Conservation (phyloP, 495 filamentous ascomycete genomes). For the Penicillium nucicola region DNA sequence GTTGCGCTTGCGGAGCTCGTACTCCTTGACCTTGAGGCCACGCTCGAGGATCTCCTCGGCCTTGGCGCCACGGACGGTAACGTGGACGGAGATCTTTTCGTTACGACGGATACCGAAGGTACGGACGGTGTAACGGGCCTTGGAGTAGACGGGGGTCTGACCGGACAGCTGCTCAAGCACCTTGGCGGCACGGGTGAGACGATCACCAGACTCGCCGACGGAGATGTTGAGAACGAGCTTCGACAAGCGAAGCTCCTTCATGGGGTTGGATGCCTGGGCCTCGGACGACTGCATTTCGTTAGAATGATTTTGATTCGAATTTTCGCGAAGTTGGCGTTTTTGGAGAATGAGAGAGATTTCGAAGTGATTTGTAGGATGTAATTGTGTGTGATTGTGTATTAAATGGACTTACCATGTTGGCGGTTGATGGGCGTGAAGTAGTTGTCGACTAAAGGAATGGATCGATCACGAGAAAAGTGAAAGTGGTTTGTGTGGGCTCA, state of each 20-base stretch:
- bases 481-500: conserved; percentile 44
- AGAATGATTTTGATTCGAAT: conserved; percentile 8
- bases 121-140: conserved; percentile 99
- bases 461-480: conserved; percentile 35
- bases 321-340: neutral
- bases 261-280: conserved; percentile 90
- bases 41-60: conserved; percentile 99
- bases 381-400: conserved; percentile 1
- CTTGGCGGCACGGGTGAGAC: conserved; percentile 99
- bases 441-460: conserved; percentile 42
- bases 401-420: conserved; percentile 46
- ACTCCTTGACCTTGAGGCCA: conserved; percentile 99
- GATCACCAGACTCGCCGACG: conserved; percentile 99
- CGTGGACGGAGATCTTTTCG: conserved; percentile 99
- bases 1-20: conserved; percentile 97
- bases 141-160: conserved; percentile 99
- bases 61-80: conserved; percentile 99
- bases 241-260: conserved; percentile 99
- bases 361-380: conserved; percentile 3
- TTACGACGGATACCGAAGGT: conserved; percentile 99
- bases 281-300: conserved; percentile 53
- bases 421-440: conserved; percentile 43
- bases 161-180: conserved; percentile 99
- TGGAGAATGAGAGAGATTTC: neutral
- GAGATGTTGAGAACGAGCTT: conserved; percentile 99